Percentiles rank a stretch among this genome's conserved stretches.
phyloP scores from a whole-genome alignment of 257 asterid species.

The Orobanche coerulescens region DNA sequence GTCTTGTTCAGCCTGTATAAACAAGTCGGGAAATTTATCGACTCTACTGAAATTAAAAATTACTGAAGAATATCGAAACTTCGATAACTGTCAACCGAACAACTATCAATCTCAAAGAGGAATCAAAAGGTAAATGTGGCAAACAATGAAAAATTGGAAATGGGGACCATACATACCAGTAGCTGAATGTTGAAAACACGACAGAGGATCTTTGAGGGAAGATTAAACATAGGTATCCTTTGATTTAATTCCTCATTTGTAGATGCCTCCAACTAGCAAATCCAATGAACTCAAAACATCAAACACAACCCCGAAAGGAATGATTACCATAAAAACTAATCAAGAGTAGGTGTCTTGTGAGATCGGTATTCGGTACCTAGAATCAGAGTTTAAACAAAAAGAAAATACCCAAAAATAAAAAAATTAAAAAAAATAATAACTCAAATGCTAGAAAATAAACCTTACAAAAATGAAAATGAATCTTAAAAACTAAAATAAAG shows the following conservation, averaged over 20 bases:
- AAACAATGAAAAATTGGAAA: not conserved
- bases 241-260: conserved; percentile 78
- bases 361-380: too few species aligned
- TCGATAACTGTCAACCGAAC: not conserved
- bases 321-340: not conserved
- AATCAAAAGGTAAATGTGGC: not conserved
- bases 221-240: conserved; percentile 64
- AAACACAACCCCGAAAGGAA: conserved; percentile 13
- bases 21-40: not conserved
- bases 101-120: not conserved
- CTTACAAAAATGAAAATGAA: too few species aligned
- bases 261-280: conserved; percentile 84
- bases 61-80: conserved; percentile 2
- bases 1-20: conserved; percentile 70
- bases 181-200: conserved; percentile 51
- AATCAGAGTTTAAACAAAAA: too few species aligned
- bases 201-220: conserved; percentile 83
- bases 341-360: too few species aligned
- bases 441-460: too few species aligned
- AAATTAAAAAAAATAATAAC: too few species aligned
- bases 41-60: not conserved
- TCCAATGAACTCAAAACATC: conserved; percentile 20
- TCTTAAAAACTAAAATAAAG: too few species aligned
- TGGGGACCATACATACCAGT: conserved; percentile 44
- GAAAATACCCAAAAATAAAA: too few species aligned